Base-by-base conservation (phyloP, 208 protist genomes). In the Novymonas esmeraldas region DNA sequence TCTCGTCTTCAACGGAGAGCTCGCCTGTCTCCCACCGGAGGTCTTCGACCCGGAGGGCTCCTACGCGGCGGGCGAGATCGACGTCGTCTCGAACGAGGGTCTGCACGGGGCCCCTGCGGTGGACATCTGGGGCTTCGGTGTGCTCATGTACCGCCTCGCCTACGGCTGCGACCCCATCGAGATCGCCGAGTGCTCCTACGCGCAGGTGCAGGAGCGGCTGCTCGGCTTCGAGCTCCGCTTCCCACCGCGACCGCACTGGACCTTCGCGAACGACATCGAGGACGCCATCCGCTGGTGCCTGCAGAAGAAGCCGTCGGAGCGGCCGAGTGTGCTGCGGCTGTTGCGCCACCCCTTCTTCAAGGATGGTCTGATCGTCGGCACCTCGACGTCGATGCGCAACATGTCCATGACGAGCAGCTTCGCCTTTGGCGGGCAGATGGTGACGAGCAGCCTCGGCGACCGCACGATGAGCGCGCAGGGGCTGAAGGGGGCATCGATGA, bases 131-230 rank as follows among this genome's bases (percentile, higher is more conserved):
- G 85, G 87, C 24, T 87, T 92, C 59, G 90, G 90, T 29, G 51
- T 92, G 7, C 72, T 95, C 44, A 89, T 95, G 85, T 95, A 93
- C 63, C 84, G 76, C 20, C 79, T 95, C 42, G 87, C 85, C 4
- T 95, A 90, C 67, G 87, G 83, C 18, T 39, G 22, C 9, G 75
- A 86, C 7, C 85, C 85, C 13, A 68, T 92, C 57, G 69, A 79
- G 48, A 89, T 93, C 56, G 84, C 80, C 14, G 79, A 89, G 38
- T 78, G 76, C 38, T 72, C 73, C 48, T 87, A 82, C 64, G 70
- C 76, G 20, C 71, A 89, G 46, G 87, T 88, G 38, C 52, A 68
- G 39, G 41, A 86, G 41, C 48, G 29, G 24, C 52, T 95, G 24
- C 45, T 80, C 33, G 56, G 63, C 22, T 68, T 42, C 34, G 55